Evolutionary conservation across 139 green algal genomes (phyloP).

Genomic region (Tetraselmis striata): DNA sequence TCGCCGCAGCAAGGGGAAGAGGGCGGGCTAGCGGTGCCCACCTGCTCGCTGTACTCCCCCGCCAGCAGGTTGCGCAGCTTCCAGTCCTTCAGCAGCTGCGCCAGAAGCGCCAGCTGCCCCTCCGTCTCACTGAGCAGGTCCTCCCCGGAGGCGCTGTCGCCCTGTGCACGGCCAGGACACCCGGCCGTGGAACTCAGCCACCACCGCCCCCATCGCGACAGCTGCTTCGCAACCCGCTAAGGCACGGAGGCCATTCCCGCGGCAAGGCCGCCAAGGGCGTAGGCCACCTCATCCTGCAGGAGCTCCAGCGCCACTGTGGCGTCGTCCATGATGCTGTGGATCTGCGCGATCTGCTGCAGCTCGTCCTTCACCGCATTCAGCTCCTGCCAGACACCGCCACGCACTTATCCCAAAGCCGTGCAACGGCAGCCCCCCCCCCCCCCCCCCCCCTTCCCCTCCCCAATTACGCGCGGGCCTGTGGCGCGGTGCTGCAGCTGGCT

Average conservation of each 20-base stretch:
- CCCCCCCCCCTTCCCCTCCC: conserved; percentile 20
- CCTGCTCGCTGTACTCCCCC: conserved; percentile 49
- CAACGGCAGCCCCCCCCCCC: conserved; percentile 22
- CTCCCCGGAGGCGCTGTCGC: conserved; percentile 6
- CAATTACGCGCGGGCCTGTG: conserved; percentile 18
- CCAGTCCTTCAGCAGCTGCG: conserved; percentile 28
- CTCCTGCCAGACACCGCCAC: background rate
- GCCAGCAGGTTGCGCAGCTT: conserved; percentile 60
- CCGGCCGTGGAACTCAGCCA: background rate
- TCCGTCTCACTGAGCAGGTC: conserved; percentile 28
- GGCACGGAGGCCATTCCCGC: background rate
- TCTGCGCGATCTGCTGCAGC: conserved; percentile 11
- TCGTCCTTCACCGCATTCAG: background rate
- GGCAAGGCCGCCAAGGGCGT: too few species aligned
- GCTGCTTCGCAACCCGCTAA: background rate
- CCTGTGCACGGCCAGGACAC: background rate
- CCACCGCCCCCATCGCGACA: background rate
- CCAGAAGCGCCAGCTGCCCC: conserved; percentile 3
- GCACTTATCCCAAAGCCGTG: background rate
- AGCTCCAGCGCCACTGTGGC: conserved; percentile 46
- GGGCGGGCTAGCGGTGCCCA: conserved; percentile 13
- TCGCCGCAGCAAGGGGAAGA: background rate
- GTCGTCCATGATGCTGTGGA: conserved; percentile 27
- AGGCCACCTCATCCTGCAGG: conserved; percentile 38
- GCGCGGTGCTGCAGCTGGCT: background rate